Conservation (phyloP, 371 early-diverging fungal genomes). For the Mucor sp. region DNA sequence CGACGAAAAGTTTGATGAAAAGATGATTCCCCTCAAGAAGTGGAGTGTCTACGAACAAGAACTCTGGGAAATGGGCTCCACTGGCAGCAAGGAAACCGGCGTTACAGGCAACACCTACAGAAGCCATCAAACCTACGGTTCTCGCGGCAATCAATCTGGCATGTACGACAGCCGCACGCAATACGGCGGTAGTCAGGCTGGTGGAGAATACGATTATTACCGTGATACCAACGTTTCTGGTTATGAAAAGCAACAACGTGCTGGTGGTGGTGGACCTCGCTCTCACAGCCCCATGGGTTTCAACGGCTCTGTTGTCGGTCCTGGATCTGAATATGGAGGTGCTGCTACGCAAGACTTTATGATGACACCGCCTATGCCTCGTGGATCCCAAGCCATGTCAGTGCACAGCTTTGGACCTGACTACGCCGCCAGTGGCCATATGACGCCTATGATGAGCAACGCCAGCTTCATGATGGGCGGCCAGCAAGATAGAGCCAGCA, state of each 20-base stretch:
- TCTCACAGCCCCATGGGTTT: conserved; percentile 38
- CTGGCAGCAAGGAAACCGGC: conserved; percentile 58
- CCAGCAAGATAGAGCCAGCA: conserved; percentile 7
- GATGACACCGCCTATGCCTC: conserved; percentile 26
- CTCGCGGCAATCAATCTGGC: conserved; percentile 30
- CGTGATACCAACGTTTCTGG: conserved; percentile 43
- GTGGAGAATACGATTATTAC: conserved; percentile 53
- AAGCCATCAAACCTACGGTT: conserved; percentile 36
- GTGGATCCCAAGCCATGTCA: conserved; percentile 39
- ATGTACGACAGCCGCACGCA: conserved; percentile 45
- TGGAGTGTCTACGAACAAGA: conserved; percentile 93
- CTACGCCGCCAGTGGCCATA: conserved; percentile 19
- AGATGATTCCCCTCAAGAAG: conserved; percentile 86
- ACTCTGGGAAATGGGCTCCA: conserved; percentile 73
- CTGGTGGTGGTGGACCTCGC: conserved; percentile 21
- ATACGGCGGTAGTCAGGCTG: conserved; percentile 52
- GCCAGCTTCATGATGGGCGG: conserved; percentile 11
- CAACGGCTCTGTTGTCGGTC: conserved; percentile 28
- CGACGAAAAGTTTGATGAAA: conserved; percentile 81
- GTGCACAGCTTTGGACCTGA: conserved; percentile 43
- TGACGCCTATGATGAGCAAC: conserved; percentile 21
- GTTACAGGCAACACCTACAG: conserved; percentile 45
- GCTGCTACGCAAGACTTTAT: conserved; percentile 30
- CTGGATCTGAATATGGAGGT: conserved; percentile 39
- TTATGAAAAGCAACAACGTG: conserved; percentile 7